These are phyloP conservation scores for Diutina pseudorugosa DNA, from an alignment of 1,139 yeast genomes.

Conservation along the genomic window DNA sequence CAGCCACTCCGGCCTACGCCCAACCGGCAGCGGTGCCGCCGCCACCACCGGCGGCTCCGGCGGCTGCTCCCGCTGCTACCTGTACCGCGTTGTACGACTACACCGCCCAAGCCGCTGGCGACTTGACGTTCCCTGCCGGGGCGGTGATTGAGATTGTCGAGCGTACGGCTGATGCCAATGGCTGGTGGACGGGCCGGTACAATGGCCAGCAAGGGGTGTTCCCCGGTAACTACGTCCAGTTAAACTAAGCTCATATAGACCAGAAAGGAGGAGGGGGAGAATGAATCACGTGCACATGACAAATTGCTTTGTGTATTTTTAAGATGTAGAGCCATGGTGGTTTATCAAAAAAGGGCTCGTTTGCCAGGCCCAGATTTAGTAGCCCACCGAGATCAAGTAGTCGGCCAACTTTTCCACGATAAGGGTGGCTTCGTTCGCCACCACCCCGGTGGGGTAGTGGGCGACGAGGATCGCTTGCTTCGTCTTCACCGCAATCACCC, in stretches of 20 bases:
- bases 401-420: slow-evolving; percentile 94
- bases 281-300: background rate
- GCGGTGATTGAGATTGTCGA: slow-evolving; percentile 74
- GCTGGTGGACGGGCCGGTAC: slow-evolving; percentile 96
- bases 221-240: slow-evolving; percentile 93
- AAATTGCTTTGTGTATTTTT: background rate
- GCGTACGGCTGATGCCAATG: slow-evolving; percentile 61
- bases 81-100: slow-evolving; percentile 73
- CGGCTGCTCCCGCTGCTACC: slow-evolving; percentile 32
- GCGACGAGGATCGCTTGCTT: slow-evolving; percentile 86
- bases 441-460: slow-evolving; percentile 86
- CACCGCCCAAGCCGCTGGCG: slow-evolving; percentile 83
- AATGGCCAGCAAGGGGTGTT: slow-evolving; percentile 85
- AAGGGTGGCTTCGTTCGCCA: slow-evolving; percentile 90
- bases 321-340: background rate
- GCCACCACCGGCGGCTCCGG: slow-evolving; percentile 22
- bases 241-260: no score
- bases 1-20: slow-evolving; percentile 10
- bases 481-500: slow-evolving; percentile 84
- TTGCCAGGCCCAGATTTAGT: no score
- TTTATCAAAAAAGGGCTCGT: no score
- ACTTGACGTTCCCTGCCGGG: slow-evolving; percentile 78
- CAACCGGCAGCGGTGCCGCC: slow-evolving; percentile 10
- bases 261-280: no score
- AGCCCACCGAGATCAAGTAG: slow-evolving; percentile 78